Percentiles rank a stretch among this genome's conserved stretches.
Conservation (phyloP, 306 rosid genomes). For the Prinsepia uniflora region DNA sequence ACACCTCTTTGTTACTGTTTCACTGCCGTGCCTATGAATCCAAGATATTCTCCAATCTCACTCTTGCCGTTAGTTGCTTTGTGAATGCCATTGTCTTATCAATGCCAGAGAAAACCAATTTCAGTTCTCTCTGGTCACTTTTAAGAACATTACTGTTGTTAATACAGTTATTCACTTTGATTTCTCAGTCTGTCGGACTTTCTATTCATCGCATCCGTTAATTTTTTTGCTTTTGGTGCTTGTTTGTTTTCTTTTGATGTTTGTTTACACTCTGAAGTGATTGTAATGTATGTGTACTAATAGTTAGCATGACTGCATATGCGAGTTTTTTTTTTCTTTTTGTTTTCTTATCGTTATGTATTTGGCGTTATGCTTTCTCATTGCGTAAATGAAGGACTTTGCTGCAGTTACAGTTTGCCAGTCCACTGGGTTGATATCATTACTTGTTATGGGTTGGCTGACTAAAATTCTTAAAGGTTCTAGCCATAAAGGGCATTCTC, state of each 20-base stretch:
- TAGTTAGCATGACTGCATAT: not conserved
- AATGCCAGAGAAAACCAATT: not conserved
- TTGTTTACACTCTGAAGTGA: not conserved
- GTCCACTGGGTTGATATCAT: conserved; percentile 26
- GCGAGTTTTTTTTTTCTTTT: not conserved
- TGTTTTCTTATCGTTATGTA: conserved; percentile 14
- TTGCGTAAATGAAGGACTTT: conserved; percentile 11
- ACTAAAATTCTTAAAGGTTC: conserved; percentile 69
- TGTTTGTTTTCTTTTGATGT: not conserved
- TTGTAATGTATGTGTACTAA: not conserved
- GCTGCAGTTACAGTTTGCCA: conserved; percentile 41
- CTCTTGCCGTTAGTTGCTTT: not conserved
- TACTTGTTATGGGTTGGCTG: conserved; percentile 68
- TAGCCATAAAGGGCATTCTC: conserved; percentile 47
- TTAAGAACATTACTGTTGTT: not conserved
- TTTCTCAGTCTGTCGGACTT: not conserved
- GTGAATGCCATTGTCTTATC: not conserved
- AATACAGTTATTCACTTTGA: no score
- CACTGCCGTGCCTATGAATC: conserved; percentile 6
- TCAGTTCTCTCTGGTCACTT: not conserved
- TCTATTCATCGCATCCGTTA: not conserved
- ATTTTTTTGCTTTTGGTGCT: not conserved
- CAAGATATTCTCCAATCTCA: conserved; percentile 16
- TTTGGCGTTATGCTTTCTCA: conserved; percentile 6
- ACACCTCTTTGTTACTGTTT: not conserved